phyloP scores from a whole-genome alignment of 1,284 basidiomycete genomes.

The Ceratorhiza oryzae-sativae region DNA sequence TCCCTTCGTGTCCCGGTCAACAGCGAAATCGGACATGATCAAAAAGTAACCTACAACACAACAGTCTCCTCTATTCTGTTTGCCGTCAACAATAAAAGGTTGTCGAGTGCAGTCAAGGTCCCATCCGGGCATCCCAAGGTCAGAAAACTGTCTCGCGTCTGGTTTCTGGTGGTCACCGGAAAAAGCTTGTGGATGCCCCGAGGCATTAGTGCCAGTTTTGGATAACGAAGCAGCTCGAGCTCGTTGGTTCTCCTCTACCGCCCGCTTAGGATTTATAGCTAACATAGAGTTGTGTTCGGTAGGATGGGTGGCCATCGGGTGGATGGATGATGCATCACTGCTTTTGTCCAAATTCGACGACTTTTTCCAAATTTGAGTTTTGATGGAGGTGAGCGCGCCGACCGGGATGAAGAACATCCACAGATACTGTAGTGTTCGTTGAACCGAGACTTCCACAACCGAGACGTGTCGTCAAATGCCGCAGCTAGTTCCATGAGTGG shows the following conservation, averaged over 20 bases:
- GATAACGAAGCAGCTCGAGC: not conserved
- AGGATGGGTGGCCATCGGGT: constrained; percentile 15
- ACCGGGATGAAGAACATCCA: constrained; percentile 16
- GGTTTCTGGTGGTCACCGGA: not conserved
- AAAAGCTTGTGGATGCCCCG: constrained; percentile 22
- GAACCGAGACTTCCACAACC: constrained; percentile 32
- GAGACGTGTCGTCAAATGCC: constrained; percentile 28
- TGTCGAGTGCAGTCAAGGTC: constrained; percentile 31
- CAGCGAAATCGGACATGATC: not conserved
- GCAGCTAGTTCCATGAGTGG: not conserved
- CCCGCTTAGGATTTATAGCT: constrained; percentile 18
- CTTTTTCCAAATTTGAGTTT: constrained; percentile 38
- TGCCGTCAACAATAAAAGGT: constrained; percentile 20
- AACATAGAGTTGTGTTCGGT: constrained; percentile 28
- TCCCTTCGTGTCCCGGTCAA: not conserved
- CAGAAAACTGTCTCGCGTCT: constrained; percentile 10
- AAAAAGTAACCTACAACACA: constrained; percentile 7
- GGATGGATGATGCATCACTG: not conserved
- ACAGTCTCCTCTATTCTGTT: constrained; percentile 29
- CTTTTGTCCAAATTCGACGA: not conserved
- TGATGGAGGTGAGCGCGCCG: not conserved
- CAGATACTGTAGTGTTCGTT: constrained; percentile 12
- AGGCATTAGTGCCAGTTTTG: not conserved
- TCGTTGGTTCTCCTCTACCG: constrained; percentile 21
- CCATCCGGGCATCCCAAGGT: constrained; percentile 14